A percentile compares a stretch with the other conserved stretches of the same genome.
These are phyloP conservation scores for Diaporthe ilicicola DNA, from an alignment of 2,329 filamentous ascomycete species.

Conservation along the genomic window DNA sequence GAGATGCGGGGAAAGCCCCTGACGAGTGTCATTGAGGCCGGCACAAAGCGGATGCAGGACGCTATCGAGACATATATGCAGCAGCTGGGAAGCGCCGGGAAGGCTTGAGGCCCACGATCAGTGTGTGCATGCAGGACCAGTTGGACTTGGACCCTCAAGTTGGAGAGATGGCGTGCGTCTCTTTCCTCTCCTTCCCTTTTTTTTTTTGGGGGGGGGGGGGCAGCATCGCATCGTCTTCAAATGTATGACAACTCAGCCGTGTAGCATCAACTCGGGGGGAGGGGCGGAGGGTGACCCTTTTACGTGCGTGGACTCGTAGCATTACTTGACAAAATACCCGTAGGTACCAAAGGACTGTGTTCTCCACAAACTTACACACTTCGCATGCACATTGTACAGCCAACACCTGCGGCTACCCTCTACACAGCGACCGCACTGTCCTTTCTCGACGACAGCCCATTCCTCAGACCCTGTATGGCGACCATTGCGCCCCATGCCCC, in stretches of 20 bases:
- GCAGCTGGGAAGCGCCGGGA: conserved; percentile 55
- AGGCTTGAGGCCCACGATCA: conserved; percentile 42
- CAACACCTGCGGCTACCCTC: not conserved
- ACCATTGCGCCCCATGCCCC: conserved; percentile 76
- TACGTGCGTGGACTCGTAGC: not conserved
- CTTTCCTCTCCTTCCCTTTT: no score
- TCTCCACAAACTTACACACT: not conserved
- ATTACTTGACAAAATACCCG: not conserved
- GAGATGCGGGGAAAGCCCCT: conserved; percentile 56
- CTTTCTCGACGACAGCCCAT: conserved; percentile 15
- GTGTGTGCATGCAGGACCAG: not conserved
- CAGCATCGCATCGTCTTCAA: no score
- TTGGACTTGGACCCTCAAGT: no score
- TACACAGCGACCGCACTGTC: conserved; percentile 3
- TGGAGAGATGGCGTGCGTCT: no score
- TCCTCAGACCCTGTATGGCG: conserved; percentile 51
- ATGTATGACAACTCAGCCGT: not conserved
- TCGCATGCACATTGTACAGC: not conserved
- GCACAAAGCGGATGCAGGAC: conserved; percentile 56
- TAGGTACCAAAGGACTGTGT: not conserved
- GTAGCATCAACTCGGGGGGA: not conserved
- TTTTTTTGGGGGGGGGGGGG: no score
- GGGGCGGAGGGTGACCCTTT: not conserved
- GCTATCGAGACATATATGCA: conserved; percentile 57
- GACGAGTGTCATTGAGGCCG: conserved; percentile 57